Evolutionary conservation across 2,329 filamentous ascomycete genomes (phyloP).

Genomic region (Oidium heveae): DNA sequence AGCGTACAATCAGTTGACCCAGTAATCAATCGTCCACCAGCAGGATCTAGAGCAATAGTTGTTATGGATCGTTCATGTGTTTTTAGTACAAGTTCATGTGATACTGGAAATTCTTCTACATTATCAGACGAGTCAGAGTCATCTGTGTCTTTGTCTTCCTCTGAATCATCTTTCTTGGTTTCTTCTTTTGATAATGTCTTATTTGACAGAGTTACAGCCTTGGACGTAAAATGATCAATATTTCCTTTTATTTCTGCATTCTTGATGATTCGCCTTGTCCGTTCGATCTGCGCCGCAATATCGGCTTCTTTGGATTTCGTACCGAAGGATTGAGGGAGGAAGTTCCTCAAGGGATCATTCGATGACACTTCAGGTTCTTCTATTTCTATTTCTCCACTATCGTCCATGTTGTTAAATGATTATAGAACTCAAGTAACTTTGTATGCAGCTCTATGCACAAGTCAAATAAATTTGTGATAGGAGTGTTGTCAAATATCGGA

Average conservation of each 20-base stretch:
- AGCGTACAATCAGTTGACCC: conserved; percentile 76
- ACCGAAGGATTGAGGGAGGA: conserved; percentile 64
- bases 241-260: conserved; percentile 6
- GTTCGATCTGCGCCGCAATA: conserved; percentile 56
- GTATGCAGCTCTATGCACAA: no score
- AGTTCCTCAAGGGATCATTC: conserved; percentile 49
- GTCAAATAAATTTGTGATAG: no score
- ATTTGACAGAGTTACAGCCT: conserved; percentile 3
- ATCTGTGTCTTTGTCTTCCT: conserved; percentile 22
- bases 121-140: conserved; percentile 32
- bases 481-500: no score
- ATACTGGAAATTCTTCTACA: conserved; percentile 72
- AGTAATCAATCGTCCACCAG: conserved; percentile 66
- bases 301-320: conserved; percentile 53
- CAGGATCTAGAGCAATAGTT: conserved; percentile 57
- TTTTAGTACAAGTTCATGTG: conserved; percentile 79
- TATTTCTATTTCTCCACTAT: conserved; percentile 33
- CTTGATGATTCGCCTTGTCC: conserved; percentile 35
- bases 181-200: conserved; percentile 10
- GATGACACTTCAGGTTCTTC: conserved; percentile 27
- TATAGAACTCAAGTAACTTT: no score
- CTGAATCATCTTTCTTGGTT: conserved; percentile 16
- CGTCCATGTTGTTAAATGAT: conserved; percentile 21
- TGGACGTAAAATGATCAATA: conserved; percentile 2
- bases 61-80: conserved; percentile 80